Base-by-base conservation (phyloP, 371 early-diverging fungal species). In the Mortierella polycephala region DNA sequence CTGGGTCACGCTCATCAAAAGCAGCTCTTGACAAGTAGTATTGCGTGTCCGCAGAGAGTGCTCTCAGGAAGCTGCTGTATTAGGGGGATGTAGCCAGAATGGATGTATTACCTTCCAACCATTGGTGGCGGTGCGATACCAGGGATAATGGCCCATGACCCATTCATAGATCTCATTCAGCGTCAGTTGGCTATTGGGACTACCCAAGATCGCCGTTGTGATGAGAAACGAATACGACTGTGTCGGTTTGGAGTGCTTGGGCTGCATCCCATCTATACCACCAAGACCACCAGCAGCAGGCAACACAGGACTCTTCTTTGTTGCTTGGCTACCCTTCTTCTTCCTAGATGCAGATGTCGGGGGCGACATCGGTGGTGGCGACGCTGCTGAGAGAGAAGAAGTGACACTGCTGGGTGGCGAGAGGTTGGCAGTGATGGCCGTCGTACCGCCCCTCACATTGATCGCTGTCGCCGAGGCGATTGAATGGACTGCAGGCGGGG, bases 171-270 rank as follows among this genome's bases (percentile, higher is more conserved):
- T 97, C 67, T 95, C 97, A 73, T 88, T 92, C 23, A 99, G 85
- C 40, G 97, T 95, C 83, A 97, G 82, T 63, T 91, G 88, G 57
- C 88, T 87, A 47, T 91, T 86, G 41, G 92, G 90, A 51, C 89
- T 90, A 59, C 87, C 85, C 50, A 92, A 81, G 69, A 99, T 95
- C 44, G 99, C 99, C 53, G 94, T 91, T 7, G 96, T 93, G 53
- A 99, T 98, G 5, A 99, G 83, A 14, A 92, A 91, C 18, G 98
- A 95, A 77, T 98, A 99, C 13, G 97, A 94, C 71, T 93, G 92
- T 11, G 96, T 92, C 8, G 98, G 98, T 67, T 94, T 94, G 14
- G 72, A 58, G 42, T 42, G 47, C 59, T 79, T 74, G 42, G 80
- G 49, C 9, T 21, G 63, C 14, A 46, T 11, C 7, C 18, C 40